Evolutionary conservation across 129 eudicot species (phyloP), one percentile per base, ranked within the genome.

Genomic region (Arctium lappa): DNA sequence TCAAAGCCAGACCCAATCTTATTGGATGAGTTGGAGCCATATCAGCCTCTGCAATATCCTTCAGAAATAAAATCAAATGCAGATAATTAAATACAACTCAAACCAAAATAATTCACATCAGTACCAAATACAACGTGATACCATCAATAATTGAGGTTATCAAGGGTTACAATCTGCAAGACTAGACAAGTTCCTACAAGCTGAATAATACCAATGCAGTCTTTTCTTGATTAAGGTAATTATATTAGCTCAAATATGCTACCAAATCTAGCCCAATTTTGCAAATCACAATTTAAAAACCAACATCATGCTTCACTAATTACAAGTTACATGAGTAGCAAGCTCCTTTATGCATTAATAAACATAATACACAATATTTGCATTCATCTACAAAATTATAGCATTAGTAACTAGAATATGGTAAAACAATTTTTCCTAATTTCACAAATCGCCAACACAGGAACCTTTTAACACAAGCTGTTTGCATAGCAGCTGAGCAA

Each of bases 1-100:
- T 93, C 37, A 93, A 92, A 12, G 97, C 97, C 72, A 93, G 86
- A 46, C 97, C 97, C 87, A 93, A 81, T 76, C 97, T 88, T 33
- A 93, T 93, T 1, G 97, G 97, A 73, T 93, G 97, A 60, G 95
- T 93, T 12, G 95, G 89, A 31, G 95, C 86, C 82, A 91, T 83
- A 85, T 93, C 95, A 36, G 92, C 88, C 73, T 91, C 84, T 7
- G 97, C 97, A 33, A 91, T 89, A 50, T 94, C 97, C 98, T 94
- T 69, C 84, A 84, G 75, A n/a, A 76, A 79, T 46, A 76, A 29
- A 32, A 40, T 27, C 62, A 86, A 29, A 65, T 75, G 62, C 39
- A 31, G 63, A 33, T 44, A 13, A 29, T 71, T 60, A 71, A 62
- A 68, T 10, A 68, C 39, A 39, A 60, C 22, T 73, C 69, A 27